These are phyloP conservation scores for Amanita polypyramis DNA, from an alignment of 768 basidiomycete genomes.

Conservation along the genomic window DNA sequence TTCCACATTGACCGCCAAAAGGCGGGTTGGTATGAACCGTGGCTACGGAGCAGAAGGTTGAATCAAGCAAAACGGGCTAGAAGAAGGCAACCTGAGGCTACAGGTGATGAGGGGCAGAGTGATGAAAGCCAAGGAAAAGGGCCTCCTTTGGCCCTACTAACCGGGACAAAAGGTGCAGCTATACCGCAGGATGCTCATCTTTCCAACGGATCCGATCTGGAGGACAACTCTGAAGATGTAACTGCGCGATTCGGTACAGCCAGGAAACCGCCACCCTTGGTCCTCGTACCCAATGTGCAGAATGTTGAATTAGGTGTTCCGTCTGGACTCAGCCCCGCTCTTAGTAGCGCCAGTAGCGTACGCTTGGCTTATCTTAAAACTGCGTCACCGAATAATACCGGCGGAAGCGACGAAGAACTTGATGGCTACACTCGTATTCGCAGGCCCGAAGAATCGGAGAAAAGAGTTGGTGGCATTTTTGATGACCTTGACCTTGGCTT, in stretches of 20 bases:
- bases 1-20: conserved; percentile 82
- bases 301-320: conserved; percentile 19
- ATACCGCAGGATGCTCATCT: conserved; percentile 16
- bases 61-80: conserved; percentile 51
- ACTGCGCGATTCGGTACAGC: conserved; percentile 16
- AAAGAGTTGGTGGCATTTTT: conserved; percentile 38
- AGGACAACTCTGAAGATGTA: conserved; percentile 14
- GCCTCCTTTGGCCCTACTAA: conserved; percentile 41
- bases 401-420: conserved; percentile 26
- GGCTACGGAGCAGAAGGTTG: conserved; percentile 55
- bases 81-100: conserved; percentile 22
- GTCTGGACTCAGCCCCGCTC: conserved; percentile 24
- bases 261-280: conserved; percentile 48
- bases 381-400: conserved; percentile 9
- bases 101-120: conserved; percentile 16
- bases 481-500: conserved; percentile 43
- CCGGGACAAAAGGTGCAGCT: conserved; percentile 35
- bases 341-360: conserved; percentile 24
- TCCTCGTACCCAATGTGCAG: conserved; percentile 27
- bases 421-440: conserved; percentile 22
- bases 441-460: conserved; percentile 30
- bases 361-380: conserved; percentile 36
- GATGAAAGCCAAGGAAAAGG: neutral
- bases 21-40: conserved; percentile 82
- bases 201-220: conserved; percentile 25